These are phyloP conservation scores for Euclidium syriacum DNA, from an alignment of 345 rosid genomes.

Conservation along the genomic window DNA sequence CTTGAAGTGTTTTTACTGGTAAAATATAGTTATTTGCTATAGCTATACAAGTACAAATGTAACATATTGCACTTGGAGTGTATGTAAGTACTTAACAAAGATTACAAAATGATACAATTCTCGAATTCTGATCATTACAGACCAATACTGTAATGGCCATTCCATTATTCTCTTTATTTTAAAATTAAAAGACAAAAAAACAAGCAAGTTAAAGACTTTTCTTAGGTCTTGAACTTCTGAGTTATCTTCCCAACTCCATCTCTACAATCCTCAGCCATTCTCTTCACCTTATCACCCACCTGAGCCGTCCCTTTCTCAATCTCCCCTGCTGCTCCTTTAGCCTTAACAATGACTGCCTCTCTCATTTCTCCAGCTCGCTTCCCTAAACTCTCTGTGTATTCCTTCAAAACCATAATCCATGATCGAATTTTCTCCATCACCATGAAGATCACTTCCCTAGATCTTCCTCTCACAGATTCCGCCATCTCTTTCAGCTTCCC, in stretches of 20 bases:
- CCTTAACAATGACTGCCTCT: slow-evolving; percentile 19
- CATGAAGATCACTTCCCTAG: slow-evolving; percentile 45
- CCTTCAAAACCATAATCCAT: slow-evolving; percentile 45
- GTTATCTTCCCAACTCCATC: slow-evolving; percentile 35
- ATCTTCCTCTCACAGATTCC: slow-evolving; percentile 40
- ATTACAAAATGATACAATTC: slow-evolving; percentile 29
- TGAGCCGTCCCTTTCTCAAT: slow-evolving; percentile 50
- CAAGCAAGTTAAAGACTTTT: no score
- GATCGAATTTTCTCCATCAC: slow-evolving; percentile 44
- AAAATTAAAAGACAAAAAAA: neutral
- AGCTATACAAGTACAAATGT: no score
- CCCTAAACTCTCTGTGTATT: slow-evolving; percentile 32
- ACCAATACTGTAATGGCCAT: slow-evolving; percentile 23
- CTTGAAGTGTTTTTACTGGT: no score
- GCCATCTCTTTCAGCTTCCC: slow-evolving; percentile 62
- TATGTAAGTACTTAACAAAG: neutral
- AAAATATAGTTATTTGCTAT: no score
- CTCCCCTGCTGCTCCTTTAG: slow-evolving; percentile 45
- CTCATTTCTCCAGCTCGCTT: slow-evolving; percentile 34
- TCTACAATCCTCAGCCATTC: slow-evolving; percentile 35
- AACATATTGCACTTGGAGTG: neutral
- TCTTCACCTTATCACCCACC: slow-evolving; percentile 42
- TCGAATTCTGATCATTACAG: slow-evolving; percentile 3
- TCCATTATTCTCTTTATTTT: slow-evolving; percentile 21
- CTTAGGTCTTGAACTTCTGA: slow-evolving; percentile 32